Percentiles rank a stretch among this genome's conserved stretches.
These are phyloP conservation scores for Datura wrightii DNA, from an alignment of 257 asterid genomes.

Conservation along the genomic window DNA sequence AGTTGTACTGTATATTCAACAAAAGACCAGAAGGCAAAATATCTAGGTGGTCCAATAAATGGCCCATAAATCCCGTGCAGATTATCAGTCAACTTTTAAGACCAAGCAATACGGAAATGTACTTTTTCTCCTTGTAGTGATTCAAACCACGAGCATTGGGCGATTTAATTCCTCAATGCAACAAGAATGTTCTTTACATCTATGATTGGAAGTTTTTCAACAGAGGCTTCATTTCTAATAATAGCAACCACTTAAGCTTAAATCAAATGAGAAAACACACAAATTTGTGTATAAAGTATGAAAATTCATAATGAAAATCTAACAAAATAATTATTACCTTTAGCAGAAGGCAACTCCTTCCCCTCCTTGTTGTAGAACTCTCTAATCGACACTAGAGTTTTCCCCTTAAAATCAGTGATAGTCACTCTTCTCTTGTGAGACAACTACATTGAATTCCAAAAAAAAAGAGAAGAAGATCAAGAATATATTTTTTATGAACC, in stretches of 20 bases:
- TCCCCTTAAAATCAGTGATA: slow-evolving; percentile 84
- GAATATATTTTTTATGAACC: neutral
- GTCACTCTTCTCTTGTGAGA: slow-evolving; percentile 89
- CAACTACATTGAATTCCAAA: slow-evolving; percentile 49
- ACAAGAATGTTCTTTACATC: neutral
- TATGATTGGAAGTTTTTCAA: neutral
- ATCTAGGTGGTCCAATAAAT: neutral
- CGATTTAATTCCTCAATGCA: neutral
- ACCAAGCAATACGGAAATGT: neutral
- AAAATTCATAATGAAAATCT: slow-evolving; percentile 16
- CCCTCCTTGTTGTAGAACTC: slow-evolving; percentile 85
- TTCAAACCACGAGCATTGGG: neutral
- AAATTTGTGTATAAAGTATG: neutral
- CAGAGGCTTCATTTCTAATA: neutral
- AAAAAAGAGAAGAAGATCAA: neutral
- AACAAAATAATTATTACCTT: slow-evolving; percentile 56
- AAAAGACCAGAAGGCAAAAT: neutral
- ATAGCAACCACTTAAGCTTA: neutral
- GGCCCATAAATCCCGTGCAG: neutral
- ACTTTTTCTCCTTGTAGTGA: neutral
- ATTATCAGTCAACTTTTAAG: neutral
- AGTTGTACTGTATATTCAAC: neutral
- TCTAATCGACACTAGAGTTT: slow-evolving; percentile 81
- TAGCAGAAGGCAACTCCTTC: slow-evolving; percentile 88
- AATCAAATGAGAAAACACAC: neutral